Conservation (phyloP, 106 monocot species). For the Phalaenopsis aphrodite region DNA sequence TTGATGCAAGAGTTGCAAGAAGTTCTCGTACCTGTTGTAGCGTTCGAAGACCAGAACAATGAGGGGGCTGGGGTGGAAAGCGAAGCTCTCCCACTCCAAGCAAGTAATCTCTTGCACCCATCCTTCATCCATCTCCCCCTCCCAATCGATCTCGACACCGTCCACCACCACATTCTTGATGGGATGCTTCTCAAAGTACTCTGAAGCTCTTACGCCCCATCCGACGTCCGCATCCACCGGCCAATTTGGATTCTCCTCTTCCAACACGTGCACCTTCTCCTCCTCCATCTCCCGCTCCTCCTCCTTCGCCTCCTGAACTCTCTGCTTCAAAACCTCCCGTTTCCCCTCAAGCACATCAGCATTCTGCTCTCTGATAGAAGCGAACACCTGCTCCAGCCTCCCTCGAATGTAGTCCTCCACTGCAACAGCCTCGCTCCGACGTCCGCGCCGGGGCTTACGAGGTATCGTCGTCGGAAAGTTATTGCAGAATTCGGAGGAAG, state of each 20-base stretch:
- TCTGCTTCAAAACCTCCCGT: constrained; percentile 46
- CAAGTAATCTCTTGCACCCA: constrained; percentile 98
- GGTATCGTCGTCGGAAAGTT: constrained; percentile 36
- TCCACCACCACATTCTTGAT: constrained; percentile 85
- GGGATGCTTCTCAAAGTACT: constrained; percentile 89
- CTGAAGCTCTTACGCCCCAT: constrained; percentile 86
- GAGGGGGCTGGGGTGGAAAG: constrained; percentile 90
- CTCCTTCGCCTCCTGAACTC: constrained; percentile 14
- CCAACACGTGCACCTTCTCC: constrained; percentile 15
- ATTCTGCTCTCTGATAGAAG: constrained; percentile 45
- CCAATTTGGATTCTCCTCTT: constrained; percentile 83
- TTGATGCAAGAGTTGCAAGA: background rate
- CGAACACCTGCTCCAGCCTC: constrained; percentile 58
- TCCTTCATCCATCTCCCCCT: constrained; percentile 83
- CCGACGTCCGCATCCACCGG: constrained; percentile 88
- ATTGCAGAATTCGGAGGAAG: background rate
- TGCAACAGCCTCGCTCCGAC: constrained; percentile 75
- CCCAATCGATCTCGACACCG: constrained; percentile 94
- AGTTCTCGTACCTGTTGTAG: constrained; percentile 1
- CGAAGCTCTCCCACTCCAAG: constrained; percentile 96
- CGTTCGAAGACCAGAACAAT: constrained; percentile 44
- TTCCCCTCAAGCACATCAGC: constrained; percentile 45
- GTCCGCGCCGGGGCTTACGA: constrained; percentile 49
- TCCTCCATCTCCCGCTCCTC: constrained; percentile 13
- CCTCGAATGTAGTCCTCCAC: constrained; percentile 81